Conservation (phyloP, 75 land plant genomes). For the Pinus tabuliformis region DNA sequence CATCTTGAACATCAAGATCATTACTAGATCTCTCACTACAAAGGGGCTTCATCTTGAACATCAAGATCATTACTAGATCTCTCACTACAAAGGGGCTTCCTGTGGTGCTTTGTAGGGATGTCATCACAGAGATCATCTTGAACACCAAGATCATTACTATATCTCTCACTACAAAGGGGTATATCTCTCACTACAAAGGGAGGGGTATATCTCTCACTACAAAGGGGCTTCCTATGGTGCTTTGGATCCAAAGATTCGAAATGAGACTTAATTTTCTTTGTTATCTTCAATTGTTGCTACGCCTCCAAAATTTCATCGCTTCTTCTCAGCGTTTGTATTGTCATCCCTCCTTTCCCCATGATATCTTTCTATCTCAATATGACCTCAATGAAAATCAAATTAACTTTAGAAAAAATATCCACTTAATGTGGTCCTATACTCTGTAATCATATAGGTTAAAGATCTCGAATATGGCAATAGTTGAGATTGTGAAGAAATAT, state of each 20-base stretch:
- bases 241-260: slow-evolving; percentile 37
- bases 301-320: slow-evolving; percentile 41
- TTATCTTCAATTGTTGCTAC: slow-evolving; percentile 19
- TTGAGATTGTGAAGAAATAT: no score
- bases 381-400: no score
- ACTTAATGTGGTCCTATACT: no score
- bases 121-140: background rate
- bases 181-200: no score
- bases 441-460: no score
- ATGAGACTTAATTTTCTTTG: slow-evolving; percentile 19
- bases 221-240: slow-evolving; percentile 36
- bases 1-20: no score
- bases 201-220: slow-evolving; percentile 38
- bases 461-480: no score
- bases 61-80: no score
- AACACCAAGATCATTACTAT: background rate
- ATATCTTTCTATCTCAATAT: background rate
- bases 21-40: no score
- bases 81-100: no score
- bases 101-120: background rate
- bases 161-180: slow-evolving; percentile 40
- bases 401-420: no score
- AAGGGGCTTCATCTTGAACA: no score
- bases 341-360: background rate
- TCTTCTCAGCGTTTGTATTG: slow-evolving; percentile 28